Percentiles rank a stretch among this genome's conserved stretches.
phyloP scores from a whole-genome alignment of 2,329 filamentous ascomycete genomes.

The Pyrenophora tritici-repentis region DNA sequence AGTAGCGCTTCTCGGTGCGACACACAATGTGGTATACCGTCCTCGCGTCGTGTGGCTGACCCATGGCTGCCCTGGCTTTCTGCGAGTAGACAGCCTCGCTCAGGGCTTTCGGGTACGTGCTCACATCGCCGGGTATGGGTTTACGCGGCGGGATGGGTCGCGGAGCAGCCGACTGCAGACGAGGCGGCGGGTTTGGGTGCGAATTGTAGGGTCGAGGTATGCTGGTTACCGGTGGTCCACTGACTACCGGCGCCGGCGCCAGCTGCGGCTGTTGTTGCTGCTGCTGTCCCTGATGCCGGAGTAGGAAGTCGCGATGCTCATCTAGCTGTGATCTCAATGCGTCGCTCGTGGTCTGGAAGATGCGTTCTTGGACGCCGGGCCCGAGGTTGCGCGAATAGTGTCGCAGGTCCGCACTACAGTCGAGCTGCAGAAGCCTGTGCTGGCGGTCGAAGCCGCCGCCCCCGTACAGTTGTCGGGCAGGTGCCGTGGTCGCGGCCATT shows the following conservation, averaged over 20 bases:
- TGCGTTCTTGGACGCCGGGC: conserved; percentile 27
- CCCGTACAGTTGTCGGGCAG: conserved; percentile 2
- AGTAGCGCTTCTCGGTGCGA: not conserved
- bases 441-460: conserved; percentile 17
- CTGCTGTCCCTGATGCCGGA: conserved; percentile 16
- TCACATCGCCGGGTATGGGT: conserved; percentile 10
- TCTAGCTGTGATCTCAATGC: conserved; percentile 26
- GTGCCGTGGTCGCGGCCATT: conserved; percentile 11
- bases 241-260: conserved; percentile 11
- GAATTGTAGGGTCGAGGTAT: not conserved
- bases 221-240: conserved; percentile 2
- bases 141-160: conserved; percentile 2
- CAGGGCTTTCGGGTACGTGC: conserved; percentile 19
- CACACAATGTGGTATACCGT: conserved; percentile 3
- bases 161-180: conserved; percentile 15
- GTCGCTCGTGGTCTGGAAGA: conserved; percentile 28
- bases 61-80: conserved; percentile 2
- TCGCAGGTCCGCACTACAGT: conserved; percentile 29
- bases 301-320: conserved; percentile 24
- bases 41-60: conserved; percentile 2
- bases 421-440: conserved; percentile 25
- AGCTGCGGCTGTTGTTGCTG: conserved; percentile 15
- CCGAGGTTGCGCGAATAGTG: conserved; percentile 29
- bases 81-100: conserved; percentile 14
- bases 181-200: conserved; percentile 11